Base-by-base conservation (phyloP, 2,329 filamentous ascomycete species). In the Sordariomycetes sp. region DNA sequence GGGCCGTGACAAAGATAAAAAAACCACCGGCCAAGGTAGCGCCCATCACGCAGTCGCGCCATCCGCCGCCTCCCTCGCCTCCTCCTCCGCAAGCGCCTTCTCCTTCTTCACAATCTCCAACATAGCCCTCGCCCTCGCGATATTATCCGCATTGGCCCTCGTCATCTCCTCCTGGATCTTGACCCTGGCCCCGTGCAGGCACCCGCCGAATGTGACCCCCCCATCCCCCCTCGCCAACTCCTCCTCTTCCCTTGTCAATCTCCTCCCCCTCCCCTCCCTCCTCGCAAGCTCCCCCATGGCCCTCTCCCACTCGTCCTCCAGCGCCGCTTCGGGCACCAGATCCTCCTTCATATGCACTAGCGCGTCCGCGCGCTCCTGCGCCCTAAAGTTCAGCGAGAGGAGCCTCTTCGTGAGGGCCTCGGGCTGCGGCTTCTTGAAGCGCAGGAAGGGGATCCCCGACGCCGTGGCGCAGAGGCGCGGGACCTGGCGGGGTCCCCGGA, bases 341-440 rank as follows among this genome's bases (percentile, higher is more conserved):
- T 75, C 70, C 3, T 76, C 72, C 10, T 69, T 64, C 24, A 81
- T 62, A 7, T 69, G 63, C 10, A 72, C 60, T 1, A 74, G 63
- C 17, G 64, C 64, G 53, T 70, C 59, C 13, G 77, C 66, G 17
- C 74, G 69, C 52, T 66, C 65, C 51, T 74, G 68, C n/a, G 76
- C 76, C 45, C 69, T 65, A 3, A 65, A 60, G 20, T 77, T 67
- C 63, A 80, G 81, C 54, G 79, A 71, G 10, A 74, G 71, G 2
- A 91, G 63, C 17, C 85, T 74, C 10, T 77, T 70, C n/a, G 75
- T 78, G 22, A 91, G 68, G n/a, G 69, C 68, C 0, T 66, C 65
- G 2, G 84, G 78, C 66, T 90, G 85, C 4, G 84, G 83, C 66
- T 86, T 87, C 60, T 72, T 76, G 52, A 85, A 69, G 39, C 87